Percentiles rank a stretch among this genome's conserved stretches.
These are phyloP conservation scores for Comarum palustre DNA, from an alignment of 306 rosid species.

Conservation along the genomic window DNA sequence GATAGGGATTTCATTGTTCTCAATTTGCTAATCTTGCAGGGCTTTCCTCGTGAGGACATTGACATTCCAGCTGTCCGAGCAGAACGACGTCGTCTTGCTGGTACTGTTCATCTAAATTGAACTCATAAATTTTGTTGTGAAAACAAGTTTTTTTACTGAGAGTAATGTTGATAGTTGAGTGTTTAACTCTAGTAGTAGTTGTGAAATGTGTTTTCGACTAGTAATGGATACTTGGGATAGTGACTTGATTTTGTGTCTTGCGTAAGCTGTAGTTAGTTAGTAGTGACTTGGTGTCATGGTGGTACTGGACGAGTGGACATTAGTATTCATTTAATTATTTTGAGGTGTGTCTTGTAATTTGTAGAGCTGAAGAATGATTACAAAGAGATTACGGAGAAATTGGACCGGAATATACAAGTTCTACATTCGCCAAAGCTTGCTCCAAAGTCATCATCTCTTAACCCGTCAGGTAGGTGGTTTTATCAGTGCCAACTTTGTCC, in stretches of 20 bases:
- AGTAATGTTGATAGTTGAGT: not conserved
- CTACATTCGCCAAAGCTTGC: slow-evolving; percentile 66
- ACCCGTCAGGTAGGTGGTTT: slow-evolving; percentile 46
- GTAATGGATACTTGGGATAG: not conserved
- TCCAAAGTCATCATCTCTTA: slow-evolving; percentile 32
- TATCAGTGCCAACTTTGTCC: not conserved
- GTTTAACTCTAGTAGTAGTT: not conserved
- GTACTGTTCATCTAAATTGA: slow-evolving; percentile 22
- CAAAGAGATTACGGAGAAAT: slow-evolving; percentile 61
- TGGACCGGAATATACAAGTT: slow-evolving; percentile 60
- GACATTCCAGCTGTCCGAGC: slow-evolving; percentile 73
- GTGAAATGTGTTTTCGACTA: not conserved
- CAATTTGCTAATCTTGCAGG: slow-evolving; percentile 41
- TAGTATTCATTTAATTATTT: slow-evolving; percentile 6
- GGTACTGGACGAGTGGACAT: not conserved
- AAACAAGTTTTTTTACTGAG: not conserved
- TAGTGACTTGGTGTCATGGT: not conserved
- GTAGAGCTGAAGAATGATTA: slow-evolving; percentile 79
- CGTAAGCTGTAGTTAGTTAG: not conserved
- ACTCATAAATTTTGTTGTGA: not conserved
- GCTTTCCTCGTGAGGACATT: slow-evolving; percentile 80
- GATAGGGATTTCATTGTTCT: not conserved
- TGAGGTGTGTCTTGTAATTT: not conserved
- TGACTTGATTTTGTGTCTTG: not conserved
- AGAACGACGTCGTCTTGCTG: slow-evolving; percentile 70